Percentiles rank a stretch among this genome's conserved stretches.
Evolutionary conservation across 2,329 filamentous ascomycete genomes (phyloP).

Genomic region (Monilinia laxa): DNA sequence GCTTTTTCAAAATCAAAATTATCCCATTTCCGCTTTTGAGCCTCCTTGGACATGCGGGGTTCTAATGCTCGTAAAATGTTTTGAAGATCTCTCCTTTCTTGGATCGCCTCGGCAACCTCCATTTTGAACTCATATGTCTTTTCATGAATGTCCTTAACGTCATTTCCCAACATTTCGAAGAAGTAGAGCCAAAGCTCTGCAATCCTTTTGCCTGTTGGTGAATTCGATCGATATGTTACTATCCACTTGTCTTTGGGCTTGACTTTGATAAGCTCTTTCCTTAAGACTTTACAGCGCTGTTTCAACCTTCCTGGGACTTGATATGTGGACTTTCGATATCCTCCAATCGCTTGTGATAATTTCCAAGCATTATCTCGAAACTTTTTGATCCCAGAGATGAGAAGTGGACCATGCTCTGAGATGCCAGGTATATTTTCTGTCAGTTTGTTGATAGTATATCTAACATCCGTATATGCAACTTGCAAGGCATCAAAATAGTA

Average conservation of each 20-base stretch:
- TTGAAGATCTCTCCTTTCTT: background rate
- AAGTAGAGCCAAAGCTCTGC: background rate
- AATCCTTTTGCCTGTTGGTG: background rate
- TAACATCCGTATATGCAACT: background rate
- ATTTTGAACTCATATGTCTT: background rate
- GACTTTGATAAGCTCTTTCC: background rate
- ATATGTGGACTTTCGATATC: background rate
- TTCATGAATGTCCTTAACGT: background rate
- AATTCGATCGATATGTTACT: background rate
- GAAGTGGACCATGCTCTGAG: background rate
- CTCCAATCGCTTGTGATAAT: background rate
- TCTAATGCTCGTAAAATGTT: background rate
- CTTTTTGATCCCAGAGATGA: background rate
- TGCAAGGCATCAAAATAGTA: background rate
- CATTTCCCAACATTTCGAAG: background rate
- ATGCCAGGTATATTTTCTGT: background rate
- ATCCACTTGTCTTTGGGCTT: background rate
- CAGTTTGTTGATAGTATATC: background rate
- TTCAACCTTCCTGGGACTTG: background rate
- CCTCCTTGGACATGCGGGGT: background rate
- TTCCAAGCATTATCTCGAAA: background rate
- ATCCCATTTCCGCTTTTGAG: background rate
- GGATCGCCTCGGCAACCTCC: background rate
- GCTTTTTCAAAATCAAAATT: conserved; percentile 3
- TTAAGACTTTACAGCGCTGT: background rate